Percentiles rank a stretch among this genome's conserved stretches.
Conservation (phyloP, 306 rosid species). For the Myrica gale region DNA sequence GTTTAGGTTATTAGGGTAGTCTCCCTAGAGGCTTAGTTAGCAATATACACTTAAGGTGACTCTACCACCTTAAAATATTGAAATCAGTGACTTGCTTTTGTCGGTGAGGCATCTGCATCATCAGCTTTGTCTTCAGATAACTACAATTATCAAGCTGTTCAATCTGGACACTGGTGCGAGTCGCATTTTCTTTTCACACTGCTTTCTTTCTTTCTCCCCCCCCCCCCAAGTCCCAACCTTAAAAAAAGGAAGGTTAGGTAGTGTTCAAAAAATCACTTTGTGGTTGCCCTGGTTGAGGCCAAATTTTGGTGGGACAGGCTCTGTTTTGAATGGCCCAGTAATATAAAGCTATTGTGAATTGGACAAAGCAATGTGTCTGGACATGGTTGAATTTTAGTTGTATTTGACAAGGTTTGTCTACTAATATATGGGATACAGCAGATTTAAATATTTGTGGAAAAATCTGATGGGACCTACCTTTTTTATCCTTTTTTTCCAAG, state of each 20-base stretch:
- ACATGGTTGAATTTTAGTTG: slow-evolving; percentile 21
- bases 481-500: too few relatives aligned
- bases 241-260: background rate
- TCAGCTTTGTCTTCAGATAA: background rate
- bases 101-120: slow-evolving; percentile 1
- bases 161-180: background rate
- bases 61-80: background rate
- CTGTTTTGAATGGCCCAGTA: background rate
- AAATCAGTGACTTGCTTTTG: background rate
- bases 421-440: too few relatives aligned
- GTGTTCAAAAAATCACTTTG: slow-evolving; percentile 23
- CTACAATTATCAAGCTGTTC: background rate
- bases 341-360: slow-evolving; percentile 17
- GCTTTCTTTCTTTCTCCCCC: too few relatives aligned
- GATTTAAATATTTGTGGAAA: too few relatives aligned
- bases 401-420: too few relatives aligned
- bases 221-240: background rate
- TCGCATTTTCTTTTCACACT: too few relatives aligned
- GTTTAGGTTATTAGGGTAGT: too few relatives aligned
- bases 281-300: slow-evolving; percentile 29
- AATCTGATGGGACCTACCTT: too few relatives aligned
- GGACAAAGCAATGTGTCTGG: slow-evolving; percentile 23
- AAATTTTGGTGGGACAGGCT: slow-evolving; percentile 19
- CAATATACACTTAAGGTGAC: background rate
- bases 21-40: too few relatives aligned